Percentiles rank a stretch among this genome's conserved stretches.
Evolutionary conservation across 2,329 filamentous ascomycete species (phyloP).

Genomic region (Aspergillus niger): DNA sequence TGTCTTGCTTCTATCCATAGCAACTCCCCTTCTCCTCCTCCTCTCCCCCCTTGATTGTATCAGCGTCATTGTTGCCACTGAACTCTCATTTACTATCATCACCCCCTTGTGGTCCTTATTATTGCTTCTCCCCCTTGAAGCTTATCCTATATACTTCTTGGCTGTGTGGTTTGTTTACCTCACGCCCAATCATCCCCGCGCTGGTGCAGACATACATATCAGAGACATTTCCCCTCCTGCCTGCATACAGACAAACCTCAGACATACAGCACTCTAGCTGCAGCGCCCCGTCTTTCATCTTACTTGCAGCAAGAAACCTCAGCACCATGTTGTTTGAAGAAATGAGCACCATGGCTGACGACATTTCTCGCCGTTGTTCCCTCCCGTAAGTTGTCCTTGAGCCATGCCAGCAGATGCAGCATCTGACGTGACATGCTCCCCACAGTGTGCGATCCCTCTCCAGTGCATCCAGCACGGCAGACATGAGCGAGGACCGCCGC

Average conservation of each 20-base stretch:
- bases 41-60: constrained; percentile 17
- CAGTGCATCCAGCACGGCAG: constrained; percentile 24
- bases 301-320: not conserved
- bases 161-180: constrained; percentile 10
- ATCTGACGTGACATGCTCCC: constrained; percentile 13
- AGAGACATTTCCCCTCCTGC: constrained; percentile 6
- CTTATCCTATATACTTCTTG: constrained; percentile 4
- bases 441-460: constrained; percentile 29
- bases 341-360: constrained; percentile 32
- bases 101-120: not conserved
- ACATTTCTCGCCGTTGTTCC: constrained; percentile 35
- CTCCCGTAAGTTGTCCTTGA: constrained; percentile 35
- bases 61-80: not conserved
- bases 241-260: constrained; percentile 21
- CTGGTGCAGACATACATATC: constrained; percentile 11
- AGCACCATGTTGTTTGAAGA: constrained; percentile 34
- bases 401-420: not conserved
- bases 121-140: constrained; percentile 15
- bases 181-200: constrained; percentile 9
- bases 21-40: not conserved
- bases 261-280: constrained; percentile 19
- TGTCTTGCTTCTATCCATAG: constrained; percentile 13
- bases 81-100: constrained; percentile 7
- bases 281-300: constrained; percentile 18
- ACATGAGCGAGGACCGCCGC: constrained; percentile 38